Evolutionary conservation across 805 yeast genomes (phyloP), one percentile per base, ranked within the genome.

Genomic region (Ogataea pilisensis): DNA sequence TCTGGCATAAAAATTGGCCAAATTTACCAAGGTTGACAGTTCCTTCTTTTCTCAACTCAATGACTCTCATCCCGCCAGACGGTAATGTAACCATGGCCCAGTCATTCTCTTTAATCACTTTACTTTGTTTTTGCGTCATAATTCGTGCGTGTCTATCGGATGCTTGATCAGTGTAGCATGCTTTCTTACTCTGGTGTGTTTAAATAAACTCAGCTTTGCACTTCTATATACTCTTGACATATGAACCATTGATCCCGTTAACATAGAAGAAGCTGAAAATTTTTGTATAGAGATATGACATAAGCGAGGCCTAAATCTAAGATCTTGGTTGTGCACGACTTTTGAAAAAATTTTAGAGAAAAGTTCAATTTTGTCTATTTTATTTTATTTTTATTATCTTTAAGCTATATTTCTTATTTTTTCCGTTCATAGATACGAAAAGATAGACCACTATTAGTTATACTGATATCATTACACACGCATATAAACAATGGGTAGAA

Each of bases 1-100:
- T 83, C 47, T 81, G 78, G 2, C 84, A 87, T 24, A 73, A 66
- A 59, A 93, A 93, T 0, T 83, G 70, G 16, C 99, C 99, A 63
- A 91, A 93, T 59, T 93, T 91, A 2, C 99, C 99, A 48, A 93
- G 70, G 41, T 79, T 77, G 16, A 93, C 73, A 9, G 74, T 59
- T 0, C 82, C 78, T 25, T 75, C 79, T 3, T 76, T 71, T 37
- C 70, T 73, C 44, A 90, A 66, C 50, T 81, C 78, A n/a, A 84
- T 78, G 30, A 90, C 72, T 57, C 86, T 82, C 55, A 80, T 61
- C 42, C 85, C 84, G 38, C 81, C 85, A 2, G 96, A 87, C 0
- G 98, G 98, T 43, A 89, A 69, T 39, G 83, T 73, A 28, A 93
- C 61, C 52, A 91, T 63, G 8, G 77, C 87, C 62, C 70, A 73